Evolutionary conservation across 768 basidiomycete genomes (phyloP), one percentile per base, ranked within the genome.

Genomic region (Pleurotus sapidus): DNA sequence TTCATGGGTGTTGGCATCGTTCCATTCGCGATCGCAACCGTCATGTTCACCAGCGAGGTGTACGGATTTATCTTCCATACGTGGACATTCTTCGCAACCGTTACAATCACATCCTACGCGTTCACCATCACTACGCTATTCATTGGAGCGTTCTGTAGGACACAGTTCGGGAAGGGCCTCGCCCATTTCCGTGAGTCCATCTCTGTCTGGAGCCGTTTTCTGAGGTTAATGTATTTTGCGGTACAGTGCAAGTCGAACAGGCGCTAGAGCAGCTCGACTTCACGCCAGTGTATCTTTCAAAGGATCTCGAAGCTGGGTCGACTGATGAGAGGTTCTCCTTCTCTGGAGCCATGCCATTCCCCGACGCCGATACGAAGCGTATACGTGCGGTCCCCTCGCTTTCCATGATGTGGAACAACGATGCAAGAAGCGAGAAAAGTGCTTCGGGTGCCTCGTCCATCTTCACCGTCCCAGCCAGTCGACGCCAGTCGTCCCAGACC

Each of bases 81-180:
- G 4, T 83, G 79, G 76, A 66, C 72, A 4, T 82, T 81, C 63
- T 82, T 83, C 55, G 74, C 78, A 3, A 76, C 76, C 4, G 68
- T 83, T 30, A 73, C 77, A 8, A 64, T 76, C 18, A 74, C 76
- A 4, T 66, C 80, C 0, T 79, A 77, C 59, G 49, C 75, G 23
- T 65, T 83, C 14, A 66, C 77, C 30, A 63, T 81, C 6, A 59
- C 68, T 5, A 77, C 79, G 3, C 69, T 73, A n/a, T 57, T 70
- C 27, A 59, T 84, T 8, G 81, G 76, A 5, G 46, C 83, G 45
- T 46, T 78, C n/a, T 84, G 82, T 65, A 72, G 81, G 51, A 57
- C 77, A 25, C 77, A 83, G 60, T 86, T 84, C 62, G 83, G 79
- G 8, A 79, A 76, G 62, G 84, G 83, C 1, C 72, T 84, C 8